Conservation (phyloP, 352 stramenopile species). For the Globisporangium emineosum region DNA sequence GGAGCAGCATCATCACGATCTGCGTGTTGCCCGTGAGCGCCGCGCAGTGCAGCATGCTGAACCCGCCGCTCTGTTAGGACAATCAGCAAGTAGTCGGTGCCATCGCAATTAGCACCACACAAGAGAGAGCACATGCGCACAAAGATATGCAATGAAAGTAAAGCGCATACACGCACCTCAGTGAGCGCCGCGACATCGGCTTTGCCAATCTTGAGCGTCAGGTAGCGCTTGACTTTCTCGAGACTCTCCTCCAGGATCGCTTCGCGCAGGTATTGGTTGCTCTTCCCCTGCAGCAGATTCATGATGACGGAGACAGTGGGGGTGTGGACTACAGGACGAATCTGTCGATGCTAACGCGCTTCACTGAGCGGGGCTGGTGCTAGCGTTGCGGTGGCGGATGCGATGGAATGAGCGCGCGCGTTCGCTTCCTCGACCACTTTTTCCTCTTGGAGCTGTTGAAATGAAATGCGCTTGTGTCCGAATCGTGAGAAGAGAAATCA, state of each 20-base stretch:
- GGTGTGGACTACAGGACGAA: not conserved
- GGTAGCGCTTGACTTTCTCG: constrained; percentile 75
- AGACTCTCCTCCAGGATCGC: constrained; percentile 79
- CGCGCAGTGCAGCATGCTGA: constrained; percentile 81
- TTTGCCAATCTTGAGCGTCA: constrained; percentile 84
- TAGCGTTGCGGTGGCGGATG: not conserved
- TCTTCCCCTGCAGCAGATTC: constrained; percentile 86
- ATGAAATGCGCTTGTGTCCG: not conserved
- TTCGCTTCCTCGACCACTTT: not conserved
- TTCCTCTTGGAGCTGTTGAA: not conserved
- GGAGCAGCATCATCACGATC: constrained; percentile 86
- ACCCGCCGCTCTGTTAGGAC: constrained; percentile 52
- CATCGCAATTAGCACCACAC: not conserved
- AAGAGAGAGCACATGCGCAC: not conserved
- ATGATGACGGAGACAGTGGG: constrained; percentile 23
- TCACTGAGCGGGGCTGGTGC: not conserved
- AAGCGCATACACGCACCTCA: constrained; percentile 27
- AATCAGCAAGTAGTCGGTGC: not conserved
- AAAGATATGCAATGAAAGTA: not conserved
- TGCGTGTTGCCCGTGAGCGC: constrained; percentile 75
- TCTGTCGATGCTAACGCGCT: not conserved
- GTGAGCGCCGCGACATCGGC: constrained; percentile 73
- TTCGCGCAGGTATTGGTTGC: constrained; percentile 82
- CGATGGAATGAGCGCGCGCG: not conserved
- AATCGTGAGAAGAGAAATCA: constrained; percentile 6